These are phyloP conservation scores for Dioscorea zingiberensis DNA, from an alignment of 106 monocot genomes.

Conservation along the genomic window DNA sequence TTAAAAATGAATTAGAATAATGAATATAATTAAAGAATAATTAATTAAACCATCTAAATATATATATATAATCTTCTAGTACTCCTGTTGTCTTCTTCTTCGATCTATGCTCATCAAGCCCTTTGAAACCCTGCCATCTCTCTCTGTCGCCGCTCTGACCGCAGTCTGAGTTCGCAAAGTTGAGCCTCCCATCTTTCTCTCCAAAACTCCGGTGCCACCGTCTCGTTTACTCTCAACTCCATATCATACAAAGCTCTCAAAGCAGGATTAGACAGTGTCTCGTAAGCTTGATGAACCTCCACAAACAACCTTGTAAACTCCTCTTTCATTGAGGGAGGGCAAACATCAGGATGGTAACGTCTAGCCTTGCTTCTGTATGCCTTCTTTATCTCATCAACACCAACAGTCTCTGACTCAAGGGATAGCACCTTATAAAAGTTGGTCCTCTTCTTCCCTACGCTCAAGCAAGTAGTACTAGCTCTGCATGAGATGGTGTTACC, in stretches of 20 bases:
- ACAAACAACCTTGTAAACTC: background rate
- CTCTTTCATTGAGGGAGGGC: background rate
- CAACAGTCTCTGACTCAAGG: background rate
- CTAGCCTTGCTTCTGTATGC: conserved; percentile 1
- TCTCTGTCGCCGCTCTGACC: background rate
- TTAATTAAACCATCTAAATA: too few species aligned
- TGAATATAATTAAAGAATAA: too few species aligned
- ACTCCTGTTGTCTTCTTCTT: too few species aligned
- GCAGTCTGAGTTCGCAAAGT: background rate
- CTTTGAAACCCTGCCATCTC: background rate
- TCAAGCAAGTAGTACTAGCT: too few species aligned
- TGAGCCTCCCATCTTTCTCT: conserved; percentile 2
- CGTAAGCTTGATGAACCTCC: background rate
- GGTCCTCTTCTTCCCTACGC: background rate
- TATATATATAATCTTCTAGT: too few species aligned
- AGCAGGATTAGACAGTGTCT: background rate
- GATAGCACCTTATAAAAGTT: background rate
- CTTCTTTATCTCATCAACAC: conserved; percentile 1
- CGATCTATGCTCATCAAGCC: too few species aligned
- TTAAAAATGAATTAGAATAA: too few species aligned
- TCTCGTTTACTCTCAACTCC: background rate
- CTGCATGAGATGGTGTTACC: too few species aligned
- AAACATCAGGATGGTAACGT: conserved; percentile 1
- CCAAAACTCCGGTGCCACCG: background rate
- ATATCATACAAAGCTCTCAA: background rate